Conservation (phyloP, 306 rosid genomes). For the Prunus padus region DNA sequence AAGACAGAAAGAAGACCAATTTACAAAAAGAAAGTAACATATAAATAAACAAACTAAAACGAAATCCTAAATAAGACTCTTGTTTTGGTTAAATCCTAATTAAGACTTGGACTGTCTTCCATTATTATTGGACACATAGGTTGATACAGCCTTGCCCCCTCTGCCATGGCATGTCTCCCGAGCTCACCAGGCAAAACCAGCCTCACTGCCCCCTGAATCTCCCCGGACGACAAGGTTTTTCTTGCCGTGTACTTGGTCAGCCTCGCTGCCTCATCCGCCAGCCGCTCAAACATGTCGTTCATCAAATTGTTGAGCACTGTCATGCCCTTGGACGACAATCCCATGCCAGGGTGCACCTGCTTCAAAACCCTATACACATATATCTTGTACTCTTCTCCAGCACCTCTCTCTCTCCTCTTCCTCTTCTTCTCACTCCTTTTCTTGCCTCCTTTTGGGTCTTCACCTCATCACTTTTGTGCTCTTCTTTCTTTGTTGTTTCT, state of each 20-base stretch:
- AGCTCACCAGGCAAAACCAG: constrained; percentile 66
- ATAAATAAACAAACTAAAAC: too few relatives aligned
- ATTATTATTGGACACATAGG: constrained; percentile 22
- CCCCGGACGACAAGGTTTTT: constrained; percentile 48
- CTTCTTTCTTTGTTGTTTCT: neutral
- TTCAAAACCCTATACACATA: constrained; percentile 66
- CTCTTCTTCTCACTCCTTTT: constrained; percentile 13
- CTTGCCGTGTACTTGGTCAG: constrained; percentile 41
- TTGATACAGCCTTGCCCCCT: constrained; percentile 60
- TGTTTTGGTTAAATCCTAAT: neutral
- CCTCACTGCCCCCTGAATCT: constrained; percentile 66
- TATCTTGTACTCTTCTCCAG: constrained; percentile 56
- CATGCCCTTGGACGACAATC: constrained; percentile 60
- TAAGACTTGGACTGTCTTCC: neutral
- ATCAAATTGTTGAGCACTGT: constrained; percentile 57
- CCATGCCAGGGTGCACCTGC: constrained; percentile 79
- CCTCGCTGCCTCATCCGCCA: constrained; percentile 56
- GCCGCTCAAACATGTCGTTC: constrained; percentile 80
- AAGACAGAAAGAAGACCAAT: neutral
- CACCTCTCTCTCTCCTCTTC: constrained; percentile 19
- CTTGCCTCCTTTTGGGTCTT: neutral
- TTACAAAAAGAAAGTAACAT: neutral
- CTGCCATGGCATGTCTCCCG: constrained; percentile 69
- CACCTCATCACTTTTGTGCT: neutral
- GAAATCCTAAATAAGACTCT: neutral